Conservation (phyloP, 257 asterid species). For the Scutellaria minor region DNA sequence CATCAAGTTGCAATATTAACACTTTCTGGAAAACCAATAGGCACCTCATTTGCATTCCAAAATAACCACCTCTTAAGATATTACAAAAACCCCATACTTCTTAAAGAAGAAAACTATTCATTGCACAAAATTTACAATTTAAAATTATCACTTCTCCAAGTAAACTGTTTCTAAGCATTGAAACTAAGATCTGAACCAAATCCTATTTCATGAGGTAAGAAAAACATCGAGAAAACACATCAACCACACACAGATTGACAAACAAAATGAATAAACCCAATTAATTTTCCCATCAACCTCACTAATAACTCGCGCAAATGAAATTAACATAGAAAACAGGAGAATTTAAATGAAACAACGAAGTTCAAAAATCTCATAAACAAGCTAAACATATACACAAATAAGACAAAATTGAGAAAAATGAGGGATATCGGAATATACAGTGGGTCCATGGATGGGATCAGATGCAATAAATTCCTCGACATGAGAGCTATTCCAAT, state of each 20-base stretch:
- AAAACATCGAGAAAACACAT: not conserved
- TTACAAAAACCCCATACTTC: not conserved
- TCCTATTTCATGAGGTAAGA: not conserved
- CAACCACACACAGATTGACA: not conserved
- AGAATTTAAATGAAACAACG: not conserved
- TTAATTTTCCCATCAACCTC: not conserved
- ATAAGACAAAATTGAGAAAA: not conserved
- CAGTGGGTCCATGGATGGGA: constrained; percentile 81
- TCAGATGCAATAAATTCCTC: constrained; percentile 79
- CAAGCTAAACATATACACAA: not conserved
- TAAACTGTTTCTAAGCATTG: not conserved
- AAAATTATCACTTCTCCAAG: not conserved
- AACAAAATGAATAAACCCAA: constrained; percentile 19
- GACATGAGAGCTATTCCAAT: constrained; percentile 82
- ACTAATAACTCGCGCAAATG: not conserved
- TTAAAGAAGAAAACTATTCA: too few relatives aligned
- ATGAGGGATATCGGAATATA: constrained; percentile 37
- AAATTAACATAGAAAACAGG: not conserved
- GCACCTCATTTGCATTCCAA: constrained; percentile 5
- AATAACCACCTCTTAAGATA: not conserved
- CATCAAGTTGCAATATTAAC: constrained; percentile 1
- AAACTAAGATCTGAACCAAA: constrained; percentile 4
- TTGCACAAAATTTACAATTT: not conserved
- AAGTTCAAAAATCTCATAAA: constrained; percentile 1
- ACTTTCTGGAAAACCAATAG: not conserved